Conservation (phyloP, 2,329 filamentous ascomycete species). For the Calonectria hawksworthii region DNA sequence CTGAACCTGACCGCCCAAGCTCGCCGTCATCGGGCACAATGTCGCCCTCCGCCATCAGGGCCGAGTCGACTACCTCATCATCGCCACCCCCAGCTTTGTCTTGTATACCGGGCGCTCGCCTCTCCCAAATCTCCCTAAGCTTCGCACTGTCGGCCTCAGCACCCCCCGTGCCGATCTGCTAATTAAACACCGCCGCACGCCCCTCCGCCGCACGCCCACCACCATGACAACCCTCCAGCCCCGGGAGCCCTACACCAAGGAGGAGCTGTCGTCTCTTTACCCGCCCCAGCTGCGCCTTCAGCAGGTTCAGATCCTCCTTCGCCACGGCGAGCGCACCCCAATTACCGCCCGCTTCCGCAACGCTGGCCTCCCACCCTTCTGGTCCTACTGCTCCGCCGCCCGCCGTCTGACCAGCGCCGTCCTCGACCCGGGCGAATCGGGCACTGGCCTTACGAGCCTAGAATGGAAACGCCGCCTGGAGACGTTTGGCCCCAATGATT, state of each 20-base stretch:
- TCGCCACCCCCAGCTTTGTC: not conserved
- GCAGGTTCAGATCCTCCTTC: constrained; percentile 88
- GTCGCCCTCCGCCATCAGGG: not conserved
- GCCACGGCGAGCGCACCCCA: constrained; percentile 86
- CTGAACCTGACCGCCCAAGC: not conserved
- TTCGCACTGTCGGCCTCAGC: not conserved
- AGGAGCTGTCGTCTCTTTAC: constrained; percentile 87
- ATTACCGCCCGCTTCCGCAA: constrained; percentile 92
- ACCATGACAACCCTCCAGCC: constrained; percentile 84
- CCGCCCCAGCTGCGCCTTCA: constrained; percentile 85
- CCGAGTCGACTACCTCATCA: not conserved
- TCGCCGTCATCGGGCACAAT: constrained; percentile 22
- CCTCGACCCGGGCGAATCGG: constrained; percentile 56
- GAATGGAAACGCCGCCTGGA: constrained; percentile 83
- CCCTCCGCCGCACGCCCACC: not conserved
- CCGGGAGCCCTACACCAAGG: constrained; percentile 81
- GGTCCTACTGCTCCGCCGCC: constrained; percentile 91
- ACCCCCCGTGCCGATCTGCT: not conserved
- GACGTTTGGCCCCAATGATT: constrained; percentile 80
- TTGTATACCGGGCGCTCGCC: not conserved
- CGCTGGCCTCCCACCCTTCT: constrained; percentile 76
- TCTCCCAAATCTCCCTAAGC: not conserved
- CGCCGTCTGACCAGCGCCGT: constrained; percentile 73
- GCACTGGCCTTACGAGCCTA: constrained; percentile 59
- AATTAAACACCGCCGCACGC: not conserved